Base-by-base conservation (phyloP, 2,329 filamentous ascomycete genomes). In the Byssoonygena ceratinophila region DNA sequence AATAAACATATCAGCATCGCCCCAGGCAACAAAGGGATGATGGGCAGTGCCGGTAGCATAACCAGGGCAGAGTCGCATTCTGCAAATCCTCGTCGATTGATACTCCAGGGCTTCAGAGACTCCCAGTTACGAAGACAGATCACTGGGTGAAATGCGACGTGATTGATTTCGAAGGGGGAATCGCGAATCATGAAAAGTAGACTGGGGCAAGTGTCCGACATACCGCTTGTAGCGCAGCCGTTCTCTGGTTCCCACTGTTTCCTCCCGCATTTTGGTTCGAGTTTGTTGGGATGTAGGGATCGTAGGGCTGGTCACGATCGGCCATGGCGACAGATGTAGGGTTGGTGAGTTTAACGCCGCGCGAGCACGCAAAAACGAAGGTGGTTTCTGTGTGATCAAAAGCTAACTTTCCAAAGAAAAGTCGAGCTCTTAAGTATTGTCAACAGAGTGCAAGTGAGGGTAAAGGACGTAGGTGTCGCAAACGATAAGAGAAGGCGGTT, bases 201-300 rank as follows among this genome's bases (percentile, higher is more conserved):
- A n/a, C n/a, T n/a, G 18, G 12, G 9, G 20, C 20, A 20, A 16
- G 23, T 23, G 53, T 59, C 54, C 57, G 51, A 82, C 87, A 76
- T 84, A 95, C 88, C 73, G 84, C 84, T 80, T 94, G 87, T 61
- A 94, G 79, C 59, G 84, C 85, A 55, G 80, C 79, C 53, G 82
- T 85, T 70, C 81, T 78, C 63, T 80, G 76, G 66, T 83, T 84
- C 61, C 77, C 57, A 51, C 60, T 57, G 60, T 68, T 78, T 76
- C 68, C 79, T 70, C 69, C 67, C 71, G 79, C 59, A 70, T 76
- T 59, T 66, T 57, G 64, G 71, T 68, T 72, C 69, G 72, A 69
- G 71, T 81, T 82, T 67, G 79, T 81, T 66, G 87, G 87, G 70
- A 91, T 90, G 74, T 92, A 94, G 58, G 87, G 87, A 73, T 94